Percentiles rank a stretch among this genome's conserved stretches.
Conservation (phyloP, 2,329 filamentous ascomycete genomes). For the Colletotrichum tanaceti region DNA sequence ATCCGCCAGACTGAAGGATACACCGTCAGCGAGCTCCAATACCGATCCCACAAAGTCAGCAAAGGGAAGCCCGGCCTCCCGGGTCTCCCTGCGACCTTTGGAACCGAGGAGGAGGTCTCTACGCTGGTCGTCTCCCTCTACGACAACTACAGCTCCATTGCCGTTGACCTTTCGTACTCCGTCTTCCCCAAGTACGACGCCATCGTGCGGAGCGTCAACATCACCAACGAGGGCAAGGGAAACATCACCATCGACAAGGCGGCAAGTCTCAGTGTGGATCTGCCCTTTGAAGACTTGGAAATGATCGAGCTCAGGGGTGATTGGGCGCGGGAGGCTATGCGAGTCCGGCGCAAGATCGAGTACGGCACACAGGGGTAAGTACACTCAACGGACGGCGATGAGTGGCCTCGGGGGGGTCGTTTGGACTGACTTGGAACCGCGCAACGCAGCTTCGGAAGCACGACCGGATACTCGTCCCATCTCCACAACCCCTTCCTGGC, state of each 20-base stretch:
- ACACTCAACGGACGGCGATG: accelerated
- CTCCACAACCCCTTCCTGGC: constrained; percentile 74
- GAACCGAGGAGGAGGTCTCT: constrained; percentile 64
- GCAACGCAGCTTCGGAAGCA: constrained; percentile 66
- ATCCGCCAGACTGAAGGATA: constrained; percentile 69
- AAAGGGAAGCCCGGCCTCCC: constrained; percentile 67
- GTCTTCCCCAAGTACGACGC: constrained; percentile 72
- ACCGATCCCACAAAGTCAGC: constrained; percentile 66
- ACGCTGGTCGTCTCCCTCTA: constrained; percentile 69
- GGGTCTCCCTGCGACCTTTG: constrained; percentile 70
- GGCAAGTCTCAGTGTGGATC: constrained; percentile 70
- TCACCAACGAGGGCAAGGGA: constrained; percentile 68
- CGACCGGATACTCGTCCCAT: constrained; percentile 71
- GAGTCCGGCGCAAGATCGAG: constrained; percentile 65
- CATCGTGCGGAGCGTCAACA: constrained; percentile 69
- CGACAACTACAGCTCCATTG: constrained; percentile 68
- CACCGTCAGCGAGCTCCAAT: constrained; percentile 68
- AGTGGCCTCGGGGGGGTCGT: accelerated
- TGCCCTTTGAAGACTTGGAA: constrained; percentile 69
- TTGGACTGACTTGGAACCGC: background rate
- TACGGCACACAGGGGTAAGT: constrained; percentile 66
- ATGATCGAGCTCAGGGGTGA: constrained; percentile 73
- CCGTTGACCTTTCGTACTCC: constrained; percentile 70
- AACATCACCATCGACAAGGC: constrained; percentile 67
- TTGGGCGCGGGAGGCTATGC: constrained; percentile 69